These are phyloP conservation scores for Fraxinus baroniana DNA, from an alignment of 305 asterid species.

Conservation along the genomic window DNA sequence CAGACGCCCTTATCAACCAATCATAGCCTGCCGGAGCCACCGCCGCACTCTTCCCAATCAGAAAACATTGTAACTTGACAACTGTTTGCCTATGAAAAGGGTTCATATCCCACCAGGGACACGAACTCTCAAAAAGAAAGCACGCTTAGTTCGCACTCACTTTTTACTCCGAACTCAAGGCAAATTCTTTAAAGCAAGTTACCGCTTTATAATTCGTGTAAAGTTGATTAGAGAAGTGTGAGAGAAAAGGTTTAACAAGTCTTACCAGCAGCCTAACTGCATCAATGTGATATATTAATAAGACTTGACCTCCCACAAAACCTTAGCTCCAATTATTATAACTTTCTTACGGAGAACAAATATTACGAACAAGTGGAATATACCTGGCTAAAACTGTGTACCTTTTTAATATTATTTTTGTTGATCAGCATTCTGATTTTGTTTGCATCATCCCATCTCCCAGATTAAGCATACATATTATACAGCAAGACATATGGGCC, in stretches of 20 bases:
- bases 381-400: conserved; percentile 54
- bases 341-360: neutral
- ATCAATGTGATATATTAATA: neutral
- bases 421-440: conserved; percentile 66
- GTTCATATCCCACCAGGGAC: neutral
- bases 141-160: neutral
- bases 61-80: neutral
- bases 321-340: neutral
- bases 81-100: neutral
- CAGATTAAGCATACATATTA: conserved; percentile 69
- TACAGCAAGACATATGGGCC: conserved; percentile 65
- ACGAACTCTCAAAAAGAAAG: neutral
- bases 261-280: neutral
- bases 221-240: neutral
- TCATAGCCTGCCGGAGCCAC: neutral
- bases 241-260: neutral
- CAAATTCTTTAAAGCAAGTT: neutral
- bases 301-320: neutral
- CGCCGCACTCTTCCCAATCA: neutral
- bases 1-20: neutral
- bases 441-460: conserved; percentile 80
- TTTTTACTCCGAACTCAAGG: neutral
- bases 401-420: conserved; percentile 49
- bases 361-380: conserved; percentile 38
- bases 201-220: neutral